phyloP scores from a whole-genome alignment of 805 yeast species.

The Saturnispora quitensis region DNA sequence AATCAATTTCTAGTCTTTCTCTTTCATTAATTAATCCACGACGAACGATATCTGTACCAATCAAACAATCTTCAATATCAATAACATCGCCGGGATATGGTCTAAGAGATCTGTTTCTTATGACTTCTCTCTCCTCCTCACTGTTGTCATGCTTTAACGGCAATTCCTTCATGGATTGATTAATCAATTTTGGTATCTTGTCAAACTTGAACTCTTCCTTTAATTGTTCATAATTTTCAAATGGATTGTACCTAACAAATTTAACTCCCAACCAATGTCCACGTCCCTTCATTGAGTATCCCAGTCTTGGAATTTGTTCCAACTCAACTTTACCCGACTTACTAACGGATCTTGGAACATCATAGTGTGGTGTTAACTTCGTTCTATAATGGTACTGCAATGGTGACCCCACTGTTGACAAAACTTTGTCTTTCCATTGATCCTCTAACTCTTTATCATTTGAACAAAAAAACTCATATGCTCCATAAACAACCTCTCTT shows the following conservation, averaged over 20 bases:
- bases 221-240: slow-evolving; percentile 3
- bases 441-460: slow-evolving; percentile 8
- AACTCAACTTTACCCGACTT: slow-evolving; percentile 12
- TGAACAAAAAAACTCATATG: slow-evolving; percentile 60
- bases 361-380: slow-evolving; percentile 91
- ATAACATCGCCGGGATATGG: slow-evolving; percentile 55
- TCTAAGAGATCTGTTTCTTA: slow-evolving; percentile 14
- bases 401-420: slow-evolving; percentile 53
- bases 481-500: slow-evolving; percentile 65
- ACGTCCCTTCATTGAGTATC: slow-evolving; percentile 82
- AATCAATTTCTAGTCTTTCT: slow-evolving; percentile 35
- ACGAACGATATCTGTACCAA: slow-evolving; percentile 77
- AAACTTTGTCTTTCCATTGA: slow-evolving; percentile 31
- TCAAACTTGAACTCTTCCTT: slow-evolving; percentile 2
- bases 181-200: slow-evolving; percentile 5
- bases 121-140: slow-evolving; percentile 4
- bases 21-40: slow-evolving; percentile 68
- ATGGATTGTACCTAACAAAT: slow-evolving; percentile 2
- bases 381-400: slow-evolving; percentile 72
- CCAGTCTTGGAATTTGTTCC: slow-evolving; percentile 52
- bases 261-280: slow-evolving; percentile 40
- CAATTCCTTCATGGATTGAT: neutral
- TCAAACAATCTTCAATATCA: slow-evolving; percentile 90
- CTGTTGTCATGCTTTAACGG: slow-evolving; percentile 4
- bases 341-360: slow-evolving; percentile 14